Base-by-base conservation (phyloP, 2,329 filamentous ascomycete genomes). In the Talaromyces albobiverticillius region DNA sequence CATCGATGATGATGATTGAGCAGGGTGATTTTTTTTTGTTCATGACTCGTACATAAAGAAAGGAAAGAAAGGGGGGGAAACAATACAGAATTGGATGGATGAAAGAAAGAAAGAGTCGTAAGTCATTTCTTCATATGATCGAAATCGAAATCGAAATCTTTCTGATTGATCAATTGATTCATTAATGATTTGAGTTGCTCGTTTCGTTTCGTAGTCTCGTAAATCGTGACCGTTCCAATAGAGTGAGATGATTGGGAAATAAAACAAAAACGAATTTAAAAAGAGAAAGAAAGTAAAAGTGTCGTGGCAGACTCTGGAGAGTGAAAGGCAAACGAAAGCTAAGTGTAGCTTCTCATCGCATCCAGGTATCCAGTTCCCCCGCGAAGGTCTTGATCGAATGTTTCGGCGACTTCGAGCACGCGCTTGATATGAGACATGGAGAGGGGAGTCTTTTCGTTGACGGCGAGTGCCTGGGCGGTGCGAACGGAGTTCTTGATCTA, bases 401-500 rank as follows among this genome's bases (percentile, higher is more conserved):
- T 87, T 69, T 89, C 85, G 22, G 88, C 86, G 2, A 95, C 89
- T 41, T 91, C 88, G n/a, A 96, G 79, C 11, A 95, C 89, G 57
- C 89, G 83, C 61, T 82, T 83, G 67, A 96, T 87, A 64, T 95
- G 90, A 47, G 79, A 79, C 87, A 95, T 91, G 51, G 82, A 82
- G 29, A 96, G 79, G 3, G 82, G 76, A 56, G 86, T 82, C 23
- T 82, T 78, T 68, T 91, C 88, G 59, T 89, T 88, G 42, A 93
- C 81, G 1, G 91, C 90, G 14, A 96, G 79, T 0, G 88, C 88
- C 70, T 95, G 90, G 2, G 89, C 89, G 0, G 89, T 92, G 53
- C 88, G 83, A 46, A 95, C 86, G 10, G 87, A 86, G 67, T 95
- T 95, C 77, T 95, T 95, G 78, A 95, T 95, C 82, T 92, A 36